These are phyloP conservation scores for Cupressus sempervirens DNA, from an alignment of 75 land plant species.

Conservation along the genomic window DNA sequence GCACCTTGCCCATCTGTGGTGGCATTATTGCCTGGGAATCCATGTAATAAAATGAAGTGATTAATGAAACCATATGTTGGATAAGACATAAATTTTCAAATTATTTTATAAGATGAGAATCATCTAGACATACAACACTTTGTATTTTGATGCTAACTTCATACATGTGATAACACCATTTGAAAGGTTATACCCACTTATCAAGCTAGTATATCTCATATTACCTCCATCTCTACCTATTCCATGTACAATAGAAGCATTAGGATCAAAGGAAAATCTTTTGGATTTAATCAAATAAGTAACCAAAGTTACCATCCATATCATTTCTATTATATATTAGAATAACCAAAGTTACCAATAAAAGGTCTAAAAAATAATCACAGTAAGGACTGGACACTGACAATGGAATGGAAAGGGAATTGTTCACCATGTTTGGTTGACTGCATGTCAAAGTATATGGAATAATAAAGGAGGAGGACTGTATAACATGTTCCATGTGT, in stretches of 20 bases:
- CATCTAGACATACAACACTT: no score
- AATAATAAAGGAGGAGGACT: no score
- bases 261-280: slow-evolving; percentile 47
- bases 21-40: slow-evolving; percentile 55
- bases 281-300: slow-evolving; percentile 24
- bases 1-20: slow-evolving; percentile 70
- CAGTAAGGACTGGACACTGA: no score
- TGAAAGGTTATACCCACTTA: slow-evolving; percentile 58
- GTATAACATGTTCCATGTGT: no score
- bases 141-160: not conserved
- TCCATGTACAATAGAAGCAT: slow-evolving; percentile 63
- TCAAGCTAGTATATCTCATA: slow-evolving; percentile 46
- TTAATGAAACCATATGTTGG: not conserved
- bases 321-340: no score
- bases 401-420: no score
- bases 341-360: no score
- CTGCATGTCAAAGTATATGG: no score
- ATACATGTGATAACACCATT: slow-evolving; percentile 67
- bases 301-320: slow-evolving; percentile 1
- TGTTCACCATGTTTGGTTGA: no score
- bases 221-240: slow-evolving; percentile 58
- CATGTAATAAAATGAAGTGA: slow-evolving; percentile 7
- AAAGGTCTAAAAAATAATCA: no score
- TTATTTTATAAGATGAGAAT: not conserved
- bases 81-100: not conserved